Base-by-base conservation (phyloP, 129 eudicot genomes). In the Tagetes patula region DNA sequence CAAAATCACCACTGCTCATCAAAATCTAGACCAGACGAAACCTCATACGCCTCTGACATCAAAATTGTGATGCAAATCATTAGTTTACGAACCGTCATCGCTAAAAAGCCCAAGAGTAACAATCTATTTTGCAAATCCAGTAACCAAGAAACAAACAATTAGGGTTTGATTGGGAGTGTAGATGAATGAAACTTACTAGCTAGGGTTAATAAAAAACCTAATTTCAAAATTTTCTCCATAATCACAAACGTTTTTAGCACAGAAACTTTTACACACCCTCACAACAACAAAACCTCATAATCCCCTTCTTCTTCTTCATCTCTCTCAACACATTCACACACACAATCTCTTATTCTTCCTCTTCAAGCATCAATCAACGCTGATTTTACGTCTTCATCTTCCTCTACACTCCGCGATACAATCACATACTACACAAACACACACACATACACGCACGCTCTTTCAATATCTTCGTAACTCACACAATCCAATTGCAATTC, bases 311-410 rank as follows among this genome's bases (percentile, higher is more conserved):
- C 65, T 38, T n/a, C 49, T 48, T 70, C 71, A 32, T 70, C 80
- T 65, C 68, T 55, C 77, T 34, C 77, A 14, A 14, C 70, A 14
- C 64, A 52, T 55, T 49, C 72, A 54, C 48, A 73, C 12, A 80
- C 75, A 71, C 59, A 73, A 60, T 31, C 52, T 8, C 52, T 77
- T 56, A 72, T 50, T 55, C 72, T 65, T 77, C 77, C 8, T 64
- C 81, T 71, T 0, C 72, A 71, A 72, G 75, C 75, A 65, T 67
- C 56, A 66, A 81, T 76, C 78, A 71, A 76, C 76, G 79, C 75
- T 49, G 42, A 56, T 76, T 72, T 64, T 45, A 43, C 61, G 63
- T 75, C 38, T 53, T 52, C 54, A 49, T 70, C 74, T 77, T 43
- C 53, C 40, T 68, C 80, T 69, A 75, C 79, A 71, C 65, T 37